Percentiles rank a stretch among this genome's conserved stretches.
These are phyloP conservation scores for Carallia pectinifolia DNA, from an alignment of 345 rosid genomes.

Conservation along the genomic window DNA sequence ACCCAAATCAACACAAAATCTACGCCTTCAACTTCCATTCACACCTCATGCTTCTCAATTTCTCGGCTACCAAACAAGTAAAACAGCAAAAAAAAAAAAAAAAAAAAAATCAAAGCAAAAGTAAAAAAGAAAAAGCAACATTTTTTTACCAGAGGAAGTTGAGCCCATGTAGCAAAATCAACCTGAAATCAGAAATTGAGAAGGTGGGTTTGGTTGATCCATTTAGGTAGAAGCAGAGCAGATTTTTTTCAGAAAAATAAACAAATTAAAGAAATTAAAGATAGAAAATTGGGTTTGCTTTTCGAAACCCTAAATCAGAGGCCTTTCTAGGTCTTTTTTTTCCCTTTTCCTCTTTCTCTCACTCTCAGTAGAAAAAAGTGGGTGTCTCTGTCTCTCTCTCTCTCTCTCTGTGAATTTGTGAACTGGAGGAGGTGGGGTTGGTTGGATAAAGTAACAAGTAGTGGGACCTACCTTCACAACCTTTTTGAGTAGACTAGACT, in stretches of 20 bases:
- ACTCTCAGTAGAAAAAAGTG: background rate
- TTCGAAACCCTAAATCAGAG: background rate
- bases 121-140: background rate
- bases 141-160: background rate
- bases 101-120: background rate
- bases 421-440: background rate
- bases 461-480: too few relatives aligned
- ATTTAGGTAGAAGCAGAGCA: background rate
- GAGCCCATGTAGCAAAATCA: background rate
- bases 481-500: too few relatives aligned
- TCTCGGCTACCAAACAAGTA: slow-evolving; percentile 18
- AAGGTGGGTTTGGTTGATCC: background rate
- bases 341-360: background rate
- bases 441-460: too few relatives aligned
- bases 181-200: background rate
- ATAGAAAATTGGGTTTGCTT: background rate
- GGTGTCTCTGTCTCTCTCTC: background rate
- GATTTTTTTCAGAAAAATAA: background rate
- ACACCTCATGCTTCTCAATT: slow-evolving; percentile 6
- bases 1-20: background rate
- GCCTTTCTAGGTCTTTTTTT: background rate
- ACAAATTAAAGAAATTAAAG: background rate
- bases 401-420: background rate
- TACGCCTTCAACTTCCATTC: background rate
- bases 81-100: background rate